Evolutionary conservation across 2,329 filamentous ascomycete species (phyloP).

Genomic region (Drechslerella coelobrocha): DNA sequence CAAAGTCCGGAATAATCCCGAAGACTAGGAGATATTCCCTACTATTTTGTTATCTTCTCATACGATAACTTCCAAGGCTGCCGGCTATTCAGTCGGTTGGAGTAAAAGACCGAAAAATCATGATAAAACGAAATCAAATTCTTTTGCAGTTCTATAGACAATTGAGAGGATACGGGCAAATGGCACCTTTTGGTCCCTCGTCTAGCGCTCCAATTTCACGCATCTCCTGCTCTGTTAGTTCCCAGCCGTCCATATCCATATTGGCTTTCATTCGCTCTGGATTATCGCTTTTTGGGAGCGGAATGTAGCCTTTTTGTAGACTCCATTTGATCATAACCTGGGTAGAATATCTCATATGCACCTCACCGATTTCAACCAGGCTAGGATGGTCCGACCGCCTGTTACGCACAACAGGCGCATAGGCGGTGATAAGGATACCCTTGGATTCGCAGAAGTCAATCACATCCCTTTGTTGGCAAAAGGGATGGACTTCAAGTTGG

Average conservation of each 20-base stretch:
- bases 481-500: conserved; percentile 82
- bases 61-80: not conserved
- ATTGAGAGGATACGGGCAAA: conserved; percentile 40
- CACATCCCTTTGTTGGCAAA: conserved; percentile 76
- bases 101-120: not conserved
- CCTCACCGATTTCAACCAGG: conserved; percentile 69
- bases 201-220: conserved; percentile 69
- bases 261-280: conserved; percentile 71
- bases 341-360: conserved; percentile 73
- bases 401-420: conserved; percentile 76
- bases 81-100: not conserved
- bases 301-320: conserved; percentile 74
- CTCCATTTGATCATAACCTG: conserved; percentile 81
- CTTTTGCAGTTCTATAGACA: conserved; percentile 6
- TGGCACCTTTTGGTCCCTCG: conserved; percentile 59
- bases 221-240: conserved; percentile 70
- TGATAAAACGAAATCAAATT: not conserved
- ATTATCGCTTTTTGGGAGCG: conserved; percentile 74
- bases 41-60: too few relatives aligned
- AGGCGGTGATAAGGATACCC: conserved; percentile 76
- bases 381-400: conserved; percentile 72
- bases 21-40: too few relatives aligned
- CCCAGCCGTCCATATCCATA: conserved; percentile 67
- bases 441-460: conserved; percentile 69
- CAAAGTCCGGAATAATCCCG: not conserved